Base-by-base conservation (phyloP, 768 basidiomycete species). In the Chalciporus pseudorubinellus region DNA sequence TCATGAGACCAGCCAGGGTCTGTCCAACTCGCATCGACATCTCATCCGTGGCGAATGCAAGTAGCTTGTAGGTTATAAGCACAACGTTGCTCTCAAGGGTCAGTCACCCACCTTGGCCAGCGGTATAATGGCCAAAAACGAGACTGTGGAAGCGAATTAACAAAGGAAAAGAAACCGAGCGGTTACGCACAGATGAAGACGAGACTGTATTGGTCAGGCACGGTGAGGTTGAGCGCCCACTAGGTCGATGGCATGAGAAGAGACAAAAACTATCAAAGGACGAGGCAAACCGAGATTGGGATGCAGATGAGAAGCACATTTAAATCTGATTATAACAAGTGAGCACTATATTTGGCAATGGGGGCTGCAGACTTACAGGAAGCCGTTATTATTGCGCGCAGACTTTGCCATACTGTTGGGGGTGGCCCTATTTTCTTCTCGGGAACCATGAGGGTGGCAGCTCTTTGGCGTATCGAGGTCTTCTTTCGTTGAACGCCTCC, bases 31-130 rank as follows among this genome's bases (percentile, higher is more conserved):
- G 82, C 49, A 91, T 61, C 3, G 92, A 88, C 16, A 94, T 58
- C 56, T 94, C 89, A 52, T 94, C 92, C 0, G 92, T 94, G 1
- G 89, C 89, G 62, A 92, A 92, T 1, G 84, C 86, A 2, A 93
- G 76, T 5, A 92, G 69, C 86, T 89, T 50, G 2, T 28, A 42
- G 34, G 19, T 16, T 9, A 26, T 61, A 18, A 55, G 57, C 12
- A 53, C 28, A 7, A 22, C 6, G 34, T 8, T 18, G 28, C 6
- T 44, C n/a, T 24, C 1, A 26, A 26, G 20, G 31, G 31, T 29
- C 12, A 22, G 12, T 10, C 1, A 26, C 46, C 22, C 38, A 86
- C 87, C 71, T 91, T 89, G 36, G 91, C 91, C 6, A 93, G 75
- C 6, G 92, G 92, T 53, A 94, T 80, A 51, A 94, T 94, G 9